A percentile compares a stretch with the other conserved stretches of the same genome.
Conservation (phyloP, 768 basidiomycete genomes). For the Lactarius akahatsu region DNA sequence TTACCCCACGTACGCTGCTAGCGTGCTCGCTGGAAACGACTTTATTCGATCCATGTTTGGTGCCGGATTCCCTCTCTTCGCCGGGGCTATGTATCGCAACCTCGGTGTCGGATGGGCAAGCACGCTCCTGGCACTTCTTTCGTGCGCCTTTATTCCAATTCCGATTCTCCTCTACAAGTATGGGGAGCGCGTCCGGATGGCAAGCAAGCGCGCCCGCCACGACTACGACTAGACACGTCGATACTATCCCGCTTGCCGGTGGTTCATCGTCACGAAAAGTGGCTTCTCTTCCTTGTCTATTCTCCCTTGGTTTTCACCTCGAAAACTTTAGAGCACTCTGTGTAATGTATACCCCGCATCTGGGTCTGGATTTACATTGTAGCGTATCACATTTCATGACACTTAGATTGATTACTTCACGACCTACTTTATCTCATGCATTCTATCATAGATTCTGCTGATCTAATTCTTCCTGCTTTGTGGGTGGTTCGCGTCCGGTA, state of each 20-base stretch:
- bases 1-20: constrained; percentile 37
- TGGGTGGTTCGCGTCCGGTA: too few relatives aligned
- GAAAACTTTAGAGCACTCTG: not conserved
- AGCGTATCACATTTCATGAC: not conserved
- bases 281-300: not conserved
- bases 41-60: constrained; percentile 36
- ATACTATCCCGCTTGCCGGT: not conserved
- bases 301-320: not conserved
- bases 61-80: constrained; percentile 27
- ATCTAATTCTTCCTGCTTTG: too few relatives aligned
- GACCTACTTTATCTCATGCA: not conserved
- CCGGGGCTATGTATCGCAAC: constrained; percentile 31
- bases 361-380: not conserved
- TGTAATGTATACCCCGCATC: not conserved
- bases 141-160: constrained; percentile 33
- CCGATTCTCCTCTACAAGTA: constrained; percentile 29
- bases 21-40: constrained; percentile 39
- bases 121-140: constrained; percentile 33
- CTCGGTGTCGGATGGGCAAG: constrained; percentile 34
- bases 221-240: constrained; percentile 16
- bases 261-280: not conserved
- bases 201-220: constrained; percentile 29
- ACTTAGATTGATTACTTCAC: not conserved
- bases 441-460: not conserved
- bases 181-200: constrained; percentile 25